These are phyloP conservation scores for Gypsophila paniculata DNA, from an alignment of 179 eudicot genomes.

Conservation along the genomic window DNA sequence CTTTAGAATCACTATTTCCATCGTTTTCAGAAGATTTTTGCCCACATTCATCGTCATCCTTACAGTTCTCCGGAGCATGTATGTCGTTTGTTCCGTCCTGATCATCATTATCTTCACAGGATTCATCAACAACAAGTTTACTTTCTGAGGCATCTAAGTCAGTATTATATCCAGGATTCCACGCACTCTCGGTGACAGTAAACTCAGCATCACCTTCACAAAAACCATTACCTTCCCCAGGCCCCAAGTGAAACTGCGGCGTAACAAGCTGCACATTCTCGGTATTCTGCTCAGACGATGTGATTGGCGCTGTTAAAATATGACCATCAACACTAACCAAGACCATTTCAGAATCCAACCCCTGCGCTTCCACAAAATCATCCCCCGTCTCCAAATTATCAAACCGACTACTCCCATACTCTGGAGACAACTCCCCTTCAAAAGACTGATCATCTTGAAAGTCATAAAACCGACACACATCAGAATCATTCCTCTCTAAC, in stretches of 20 bases:
- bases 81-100: constrained; percentile 11
- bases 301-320: constrained; percentile 82
- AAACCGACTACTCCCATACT: constrained; percentile 60
- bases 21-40: constrained; percentile 4
- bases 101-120: constrained; percentile 19
- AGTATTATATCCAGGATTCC: constrained; percentile 45
- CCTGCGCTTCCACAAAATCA: constrained; percentile 53
- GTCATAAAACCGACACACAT: constrained; percentile 64
- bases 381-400: constrained; percentile 62
- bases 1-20: constrained; percentile 5
- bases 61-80: constrained; percentile 1
- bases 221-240: constrained; percentile 57
- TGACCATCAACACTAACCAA: constrained; percentile 96
- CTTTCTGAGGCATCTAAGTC: constrained; percentile 33
- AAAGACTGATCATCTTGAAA: constrained; percentile 75
- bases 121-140: constrained; percentile 24
- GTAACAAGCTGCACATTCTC: constrained; percentile 55
- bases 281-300: constrained; percentile 46
- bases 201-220: constrained; percentile 43
- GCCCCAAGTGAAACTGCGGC: constrained; percentile 80
- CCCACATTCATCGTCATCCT: constrained; percentile 12
- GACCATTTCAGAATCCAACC: constrained; percentile 69
- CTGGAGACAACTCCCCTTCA: constrained; percentile 68
- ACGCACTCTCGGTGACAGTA: constrained; percentile 37
- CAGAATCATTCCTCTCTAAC: constrained; percentile 64